These are phyloP conservation scores for Aspergillus spinulosporus DNA, from an alignment of 2,329 filamentous ascomycete species.

Conservation along the genomic window DNA sequence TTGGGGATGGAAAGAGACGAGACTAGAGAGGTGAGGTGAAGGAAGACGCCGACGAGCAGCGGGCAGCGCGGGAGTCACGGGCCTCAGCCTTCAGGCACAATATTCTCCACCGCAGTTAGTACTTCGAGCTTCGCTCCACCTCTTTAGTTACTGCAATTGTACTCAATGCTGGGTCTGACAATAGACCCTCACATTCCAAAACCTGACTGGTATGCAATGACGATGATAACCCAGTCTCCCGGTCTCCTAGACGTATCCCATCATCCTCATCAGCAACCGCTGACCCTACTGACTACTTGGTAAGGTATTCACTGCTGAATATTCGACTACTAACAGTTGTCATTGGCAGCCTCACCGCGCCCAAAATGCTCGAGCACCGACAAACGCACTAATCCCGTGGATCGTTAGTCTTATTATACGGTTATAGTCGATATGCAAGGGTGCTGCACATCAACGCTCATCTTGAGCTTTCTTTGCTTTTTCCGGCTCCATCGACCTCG, in stretches of 20 bases:
- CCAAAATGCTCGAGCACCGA: constrained; percentile 19
- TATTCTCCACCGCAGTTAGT: neutral
- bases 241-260: too few relatives aligned
- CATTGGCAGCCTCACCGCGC: constrained; percentile 25
- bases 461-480: constrained; percentile 4
- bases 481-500: neutral
- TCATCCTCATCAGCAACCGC: too few relatives aligned
- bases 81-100: constrained; percentile 17
- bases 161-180: too few relatives aligned
- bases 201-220: too few relatives aligned
- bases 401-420: neutral
- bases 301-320: neutral
- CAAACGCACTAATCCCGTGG: constrained; percentile 20
- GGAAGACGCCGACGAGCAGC: constrained; percentile 13
- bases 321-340: constrained; percentile 9
- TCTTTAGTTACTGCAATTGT: neutral
- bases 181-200: too few relatives aligned
- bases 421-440: neutral
- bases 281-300: too few relatives aligned
- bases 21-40: constrained; percentile 14
- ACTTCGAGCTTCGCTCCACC: neutral
- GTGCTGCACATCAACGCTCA: constrained; percentile 1
- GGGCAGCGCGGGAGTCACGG: constrained; percentile 4
- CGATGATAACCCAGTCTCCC: too few relatives aligned
- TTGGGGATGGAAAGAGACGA: constrained; percentile 14